Evolutionary conservation across 768 basidiomycete genomes (phyloP).

Genomic region (Phaeolepiota aurea): DNA sequence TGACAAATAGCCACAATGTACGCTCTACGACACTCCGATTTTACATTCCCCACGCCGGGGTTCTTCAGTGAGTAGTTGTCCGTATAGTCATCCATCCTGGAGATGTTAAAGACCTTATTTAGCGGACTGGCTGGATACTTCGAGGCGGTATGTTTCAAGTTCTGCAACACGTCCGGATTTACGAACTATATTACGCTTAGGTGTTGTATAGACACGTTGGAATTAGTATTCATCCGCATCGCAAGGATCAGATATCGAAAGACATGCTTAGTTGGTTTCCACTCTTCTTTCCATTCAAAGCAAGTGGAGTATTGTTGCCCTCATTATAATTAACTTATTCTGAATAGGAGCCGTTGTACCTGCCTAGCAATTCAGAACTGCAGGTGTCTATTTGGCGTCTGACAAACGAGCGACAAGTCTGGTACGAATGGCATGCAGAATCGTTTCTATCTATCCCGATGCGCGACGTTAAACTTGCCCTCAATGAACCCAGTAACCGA

Average conservation of each 20-base stretch:
- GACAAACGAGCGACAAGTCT: constrained; percentile 82
- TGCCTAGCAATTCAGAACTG: constrained; percentile 87
- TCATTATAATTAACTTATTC: constrained; percentile 2
- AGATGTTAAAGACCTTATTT: not conserved
- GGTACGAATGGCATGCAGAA: constrained; percentile 99
- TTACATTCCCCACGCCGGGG: constrained; percentile 90
- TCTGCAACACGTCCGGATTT: not conserved
- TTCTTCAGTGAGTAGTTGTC: constrained; percentile 53
- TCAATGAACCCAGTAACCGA: not conserved
- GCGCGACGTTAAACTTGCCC: constrained; percentile 10
- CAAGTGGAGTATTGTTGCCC: constrained; percentile 21
- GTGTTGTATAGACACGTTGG: constrained; percentile 84
- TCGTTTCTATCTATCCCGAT: constrained; percentile 69
- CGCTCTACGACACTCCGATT: constrained; percentile 82
- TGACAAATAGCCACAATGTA: constrained; percentile 95
- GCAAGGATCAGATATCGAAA: constrained; percentile 78
- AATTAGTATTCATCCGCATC: constrained; percentile 88
- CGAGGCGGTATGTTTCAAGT: constrained; percentile 56
- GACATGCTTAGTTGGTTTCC: constrained; percentile 99
- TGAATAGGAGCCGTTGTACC: constrained; percentile 83
- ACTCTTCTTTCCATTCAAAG: constrained; percentile 90
- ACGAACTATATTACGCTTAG: constrained; percentile 11
- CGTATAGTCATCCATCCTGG: not conserved
- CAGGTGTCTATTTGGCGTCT: constrained; percentile 93
- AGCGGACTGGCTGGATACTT: constrained; percentile 94